Evolutionary conservation across 2,329 filamentous ascomycete genomes (phyloP), one percentile per base, ranked within the genome.

Genomic region (Nemania diffusa): DNA sequence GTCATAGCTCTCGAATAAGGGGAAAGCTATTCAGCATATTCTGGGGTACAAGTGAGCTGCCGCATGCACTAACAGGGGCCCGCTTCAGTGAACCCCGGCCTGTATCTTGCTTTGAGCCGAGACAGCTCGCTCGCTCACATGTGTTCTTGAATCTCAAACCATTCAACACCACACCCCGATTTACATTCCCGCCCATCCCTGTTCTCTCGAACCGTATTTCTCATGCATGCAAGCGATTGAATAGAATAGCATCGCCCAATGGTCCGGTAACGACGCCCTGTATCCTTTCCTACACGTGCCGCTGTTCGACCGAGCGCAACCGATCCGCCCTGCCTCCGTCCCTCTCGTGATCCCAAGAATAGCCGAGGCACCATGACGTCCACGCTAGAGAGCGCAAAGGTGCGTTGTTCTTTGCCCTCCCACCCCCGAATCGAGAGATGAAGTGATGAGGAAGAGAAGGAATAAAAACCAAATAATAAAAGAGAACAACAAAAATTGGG

Each of bases 341-440:
- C 2, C 44, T 59, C 53, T 50, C 50, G 29, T 63, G 44, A 11
- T 52, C 48, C 55, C 52, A 20, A 58, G 42, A 70, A 70, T 73
- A 75, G 73, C 73, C 73, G 71, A 73, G 73, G 73, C 73, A 75
- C 65, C 51, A 75, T 75, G 73, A 69, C 72, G 65, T 60, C 68
- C 67, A 59, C 72, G 60, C 29, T 74, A n/a, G 64, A 73, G 65
- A 71, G 66, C 69, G 42, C 71, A 51, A 73, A 71, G 69, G 71
- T 72, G 70, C 59, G 70, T 68, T 60, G 53, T 60, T 57, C 32
- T 34, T n/a, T 48, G 26, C 51, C 34, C 24, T 57, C 34, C 29
- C 51, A 20, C 50, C 40, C 42, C 17, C 20, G 46, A 2, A 42
- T 32, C 6, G 44, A 20, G 46, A 26, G 50, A 34, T 46, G 22